Evolutionary conservation across 495 filamentous ascomycete genomes (phyloP), one percentile per base, ranked within the genome.

Genomic region (Aspergillus kassunensis): DNA sequence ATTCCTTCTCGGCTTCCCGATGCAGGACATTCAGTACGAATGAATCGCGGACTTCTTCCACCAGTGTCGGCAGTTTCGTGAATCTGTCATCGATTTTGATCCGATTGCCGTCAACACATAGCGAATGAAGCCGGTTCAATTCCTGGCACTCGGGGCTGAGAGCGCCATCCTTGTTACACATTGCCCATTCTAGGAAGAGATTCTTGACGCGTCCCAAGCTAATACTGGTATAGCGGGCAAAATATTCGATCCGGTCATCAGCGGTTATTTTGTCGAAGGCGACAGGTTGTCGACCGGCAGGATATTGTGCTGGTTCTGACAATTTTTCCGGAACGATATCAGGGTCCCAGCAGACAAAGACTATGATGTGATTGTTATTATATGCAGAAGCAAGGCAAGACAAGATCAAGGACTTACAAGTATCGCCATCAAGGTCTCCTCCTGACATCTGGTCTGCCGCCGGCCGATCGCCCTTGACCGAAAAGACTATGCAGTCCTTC

Each of bases 321-420:
- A 45, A 12, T 12, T 2, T 29, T 4, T 24, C 2, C 1, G 43
- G 43, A 31, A 45, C 43, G 2, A 45, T 7, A 6, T 27, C 43
- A 45, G 43, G 25, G 12, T 45, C 43, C 43, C 43, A 45, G 25
- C 43, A 45, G 9, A 45, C 43, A 45, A 45, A 45, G 25, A 45
- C 43, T 45, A 12, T 33, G 30, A 33, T 33, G 30, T 11, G n/a
- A 10, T 4, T 2, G 12, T 16, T 37, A 37, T 16, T 18, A 3
- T 20, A 2, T 3, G 31, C 31, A 15, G n/a, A 37, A 18, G 2
- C 3, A 8, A 12, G 25, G 24, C 24, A 30, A 31, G 13, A 4
- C 11, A 33, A 33, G 6, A 29, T 16, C 19, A n/a, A 29, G 3
- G 7, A 45, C 23, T 45, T 30, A 45, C 43, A 45, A 11, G 24